Percentiles rank a stretch among this genome's conserved stretches.
Evolutionary conservation across 2,329 filamentous ascomycete species (phyloP).

Genomic region (Trichoderma sp.): DNA sequence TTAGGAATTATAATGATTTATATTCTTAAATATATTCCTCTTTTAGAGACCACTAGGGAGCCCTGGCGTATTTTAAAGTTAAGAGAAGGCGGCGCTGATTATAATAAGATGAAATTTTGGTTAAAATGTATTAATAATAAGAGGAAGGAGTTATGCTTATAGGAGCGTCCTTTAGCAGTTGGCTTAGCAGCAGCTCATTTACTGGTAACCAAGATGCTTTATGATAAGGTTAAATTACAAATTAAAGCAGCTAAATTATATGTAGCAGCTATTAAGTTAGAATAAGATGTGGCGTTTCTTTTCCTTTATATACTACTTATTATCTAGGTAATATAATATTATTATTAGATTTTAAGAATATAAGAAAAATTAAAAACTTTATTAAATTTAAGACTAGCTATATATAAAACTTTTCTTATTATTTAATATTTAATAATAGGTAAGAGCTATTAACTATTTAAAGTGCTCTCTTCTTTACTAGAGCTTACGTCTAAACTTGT

Average conservation of each 20-base stretch:
- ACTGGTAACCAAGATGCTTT: not conserved
- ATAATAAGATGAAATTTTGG: not conserved
- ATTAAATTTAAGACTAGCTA: too few relatives aligned
- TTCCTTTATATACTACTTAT: too few relatives aligned
- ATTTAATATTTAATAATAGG: too few relatives aligned
- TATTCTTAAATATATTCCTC: not conserved
- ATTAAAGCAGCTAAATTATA: not conserved
- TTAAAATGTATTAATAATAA: not conserved
- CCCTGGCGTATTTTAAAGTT: not conserved
- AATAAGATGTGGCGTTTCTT: too few relatives aligned
- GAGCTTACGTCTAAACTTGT: too few relatives aligned
- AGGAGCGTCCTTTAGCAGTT: not conserved
- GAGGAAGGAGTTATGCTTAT: not conserved
- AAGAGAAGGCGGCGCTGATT: not conserved
- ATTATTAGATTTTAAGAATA: too few relatives aligned
- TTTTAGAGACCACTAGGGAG: not conserved
- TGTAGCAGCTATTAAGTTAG: not conserved
- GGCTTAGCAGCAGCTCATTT: not conserved
- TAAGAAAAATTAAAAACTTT: too few relatives aligned
- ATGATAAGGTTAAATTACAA: not conserved
- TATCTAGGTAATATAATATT: too few relatives aligned
- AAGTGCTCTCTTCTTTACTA: too few relatives aligned
- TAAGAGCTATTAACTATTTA: too few relatives aligned
- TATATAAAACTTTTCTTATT: too few relatives aligned
- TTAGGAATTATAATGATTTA: constrained; percentile 8